phyloP scores from a whole-genome alignment of 2,329 filamentous ascomycete genomes.

The Thermothelomyces thermophilus region DNA sequence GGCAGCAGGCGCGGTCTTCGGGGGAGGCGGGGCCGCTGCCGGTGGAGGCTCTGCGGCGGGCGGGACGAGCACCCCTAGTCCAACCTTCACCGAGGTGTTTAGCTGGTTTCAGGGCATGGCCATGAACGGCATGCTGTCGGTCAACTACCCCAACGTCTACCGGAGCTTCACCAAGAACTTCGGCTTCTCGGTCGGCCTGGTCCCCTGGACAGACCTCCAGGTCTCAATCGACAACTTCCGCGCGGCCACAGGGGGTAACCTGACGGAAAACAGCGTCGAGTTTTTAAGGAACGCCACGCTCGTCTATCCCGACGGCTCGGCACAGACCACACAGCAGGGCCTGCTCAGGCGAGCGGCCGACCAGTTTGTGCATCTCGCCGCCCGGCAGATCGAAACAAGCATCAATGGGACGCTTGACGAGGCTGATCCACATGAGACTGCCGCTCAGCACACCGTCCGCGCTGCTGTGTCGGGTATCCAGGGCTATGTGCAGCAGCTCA shows the following conservation, averaged over 20 bases:
- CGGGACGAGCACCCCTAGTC: conserved; percentile 58
- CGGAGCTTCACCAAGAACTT: conserved; percentile 89
- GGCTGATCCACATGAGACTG: conserved; percentile 15
- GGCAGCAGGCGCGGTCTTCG: conserved; percentile 56
- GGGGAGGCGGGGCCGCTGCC: conserved; percentile 45
- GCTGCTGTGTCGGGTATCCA: conserved; percentile 66
- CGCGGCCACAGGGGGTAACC: conserved; percentile 71
- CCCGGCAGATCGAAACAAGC: conserved; percentile 46
- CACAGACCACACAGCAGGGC: conserved; percentile 30
- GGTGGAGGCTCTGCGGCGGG: conserved; percentile 44
- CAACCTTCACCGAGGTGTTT: conserved; percentile 78
- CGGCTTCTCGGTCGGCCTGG: conserved; percentile 77
- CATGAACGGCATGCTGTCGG: conserved; percentile 93
- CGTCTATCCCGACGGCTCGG: conserved; percentile 57
- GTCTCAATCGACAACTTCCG: conserved; percentile 79
- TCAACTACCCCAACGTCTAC: conserved; percentile 81
- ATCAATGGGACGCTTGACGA: conserved; percentile 33
- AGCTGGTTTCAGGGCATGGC: conserved; percentile 91
- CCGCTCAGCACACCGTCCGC: conserved; percentile 33
- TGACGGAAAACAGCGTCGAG: conserved; percentile 70
- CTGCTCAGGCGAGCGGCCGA: conserved; percentile 45
- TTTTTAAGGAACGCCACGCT: conserved; percentile 71
- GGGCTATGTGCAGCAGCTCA: conserved; percentile 74
- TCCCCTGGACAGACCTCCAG: conserved; percentile 79
- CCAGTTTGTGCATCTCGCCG: conserved; percentile 42